Base-by-base conservation (phyloP, 495 filamentous ascomycete genomes). In the Annulohypoxylon nitens region DNA sequence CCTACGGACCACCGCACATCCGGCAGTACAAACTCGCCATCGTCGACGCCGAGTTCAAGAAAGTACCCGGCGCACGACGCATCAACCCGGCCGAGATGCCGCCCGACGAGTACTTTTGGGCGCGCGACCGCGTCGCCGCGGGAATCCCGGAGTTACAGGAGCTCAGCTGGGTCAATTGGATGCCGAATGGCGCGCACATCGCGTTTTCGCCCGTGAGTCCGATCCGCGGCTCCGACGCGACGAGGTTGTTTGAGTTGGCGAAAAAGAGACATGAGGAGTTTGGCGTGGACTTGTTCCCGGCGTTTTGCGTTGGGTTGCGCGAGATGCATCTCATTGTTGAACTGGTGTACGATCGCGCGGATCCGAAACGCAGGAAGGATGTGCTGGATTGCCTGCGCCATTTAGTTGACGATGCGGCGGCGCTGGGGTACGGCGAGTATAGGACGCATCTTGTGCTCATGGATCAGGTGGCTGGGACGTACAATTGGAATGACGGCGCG, bases 311-410 rank as follows among this genome's bases (percentile, higher is more conserved):
- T 25, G 85, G 82, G 0, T 73, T 86, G 58, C 81, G 86, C 4
- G 85, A 89, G 72, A 88, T 87, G 82, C 85, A 89, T 69, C 82
- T 88, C 50, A 90, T 90, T 48, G 83, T 87, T 20, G 84, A 85
- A 72, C 85, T 89, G 63, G 81, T 89, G 12, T 90, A 86, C 61
- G 82, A 90, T 64, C 80, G 86, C 11, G 78, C 79, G 12, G 77
- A 86, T 50, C 48, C 74, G 1, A 80, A 79, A 41, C 66, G 75
- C 39, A 78, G 77, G n/a, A 68, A 79, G 78, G 76, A 64, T 16
- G 70, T 79, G 78, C 54, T 86, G 71, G 67, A 80, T 70, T 76
- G 79, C 58, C 62, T 88, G 72, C 77, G 83, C 11, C 81, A 83
- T 16, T 77, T 89, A 71, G 82, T 89, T 10, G 80, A 83, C 11